Percentiles rank a stretch among this genome's conserved stretches.
Conservation (phyloP, 2,329 filamentous ascomycete genomes). For the Aureobasidium pullulans region DNA sequence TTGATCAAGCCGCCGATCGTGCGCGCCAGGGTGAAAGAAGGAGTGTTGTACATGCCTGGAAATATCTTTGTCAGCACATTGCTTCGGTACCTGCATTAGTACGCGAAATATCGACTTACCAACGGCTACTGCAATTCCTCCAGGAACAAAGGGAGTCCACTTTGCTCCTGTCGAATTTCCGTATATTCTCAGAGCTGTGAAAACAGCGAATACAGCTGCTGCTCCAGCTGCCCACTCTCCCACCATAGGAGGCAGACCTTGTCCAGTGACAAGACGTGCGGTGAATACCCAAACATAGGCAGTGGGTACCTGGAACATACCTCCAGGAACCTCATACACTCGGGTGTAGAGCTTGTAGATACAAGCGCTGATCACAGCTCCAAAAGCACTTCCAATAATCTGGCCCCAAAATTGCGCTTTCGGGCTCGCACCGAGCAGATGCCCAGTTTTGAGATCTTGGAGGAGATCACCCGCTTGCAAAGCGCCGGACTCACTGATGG, state of each 20-base stretch:
- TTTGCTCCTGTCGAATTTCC: conserved; percentile 34
- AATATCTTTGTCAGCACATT: neutral
- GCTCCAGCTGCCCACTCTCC: conserved; percentile 69
- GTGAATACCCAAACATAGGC: conserved; percentile 98
- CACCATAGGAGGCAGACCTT: conserved; percentile 78
- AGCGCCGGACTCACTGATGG: conserved; percentile 76
- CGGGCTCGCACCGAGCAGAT: conserved; percentile 83
- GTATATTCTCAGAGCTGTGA: conserved; percentile 64
- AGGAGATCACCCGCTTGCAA: conserved; percentile 93
- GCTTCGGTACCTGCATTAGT: neutral
- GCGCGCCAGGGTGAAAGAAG: conserved; percentile 86
- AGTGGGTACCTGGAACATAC: conserved; percentile 87
- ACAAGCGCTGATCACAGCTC: conserved; percentile 75
- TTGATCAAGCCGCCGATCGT: conserved; percentile 70
- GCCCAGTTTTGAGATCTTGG: conserved; percentile 95
- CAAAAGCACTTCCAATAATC: conserved; percentile 78
- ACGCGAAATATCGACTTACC: conserved; percentile 44
- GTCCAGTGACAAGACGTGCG: conserved; percentile 81
- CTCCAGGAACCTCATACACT: conserved; percentile 82
- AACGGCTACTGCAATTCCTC: conserved; percentile 91
- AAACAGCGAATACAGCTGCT: conserved; percentile 63
- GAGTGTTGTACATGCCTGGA: conserved; percentile 90
- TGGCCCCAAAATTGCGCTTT: conserved; percentile 97
- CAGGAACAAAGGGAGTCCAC: conserved; percentile 75
- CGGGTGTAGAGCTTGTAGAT: conserved; percentile 87